Base-by-base conservation (phyloP, 768 basidiomycete genomes). In the Pulveroboletus ravenelii region DNA sequence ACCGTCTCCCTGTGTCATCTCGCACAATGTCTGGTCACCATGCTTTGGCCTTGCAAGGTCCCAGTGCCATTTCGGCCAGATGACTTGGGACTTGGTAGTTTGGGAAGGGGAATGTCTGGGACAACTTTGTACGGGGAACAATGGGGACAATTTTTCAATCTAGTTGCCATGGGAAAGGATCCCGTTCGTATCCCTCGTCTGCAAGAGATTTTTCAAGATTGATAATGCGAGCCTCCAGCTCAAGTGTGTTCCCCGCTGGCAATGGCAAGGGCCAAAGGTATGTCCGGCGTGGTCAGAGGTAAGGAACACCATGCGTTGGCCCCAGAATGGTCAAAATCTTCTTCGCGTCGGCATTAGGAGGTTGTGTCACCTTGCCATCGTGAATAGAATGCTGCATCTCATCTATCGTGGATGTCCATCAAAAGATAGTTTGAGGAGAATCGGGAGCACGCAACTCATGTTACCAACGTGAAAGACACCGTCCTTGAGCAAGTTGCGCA, bases 41-140 rank as follows among this genome's bases (percentile, higher is more conserved):
- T 84, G 85, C 70, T 79, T 86, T 3, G 85, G 89, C 59, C 76
- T 83, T 3, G 85, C 74, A 3, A 91, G 79, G 23, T 97, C 93
- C 89, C 87, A 93, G 63, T 90, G 98, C 96, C 96, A 98, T 64
- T 90, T 89, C 1, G 94, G 95, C 93, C 94, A 97, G n/a, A 74
- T 48, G 0, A 84, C 76, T 10, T 75, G 75, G n/a, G n/a, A n/a
- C n/a, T n/a, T n/a, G n/a, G n/a, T n/a, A n/a, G n/a, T n/a, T n/a
- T n/a, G n/a, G 18, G 60, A 48, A n/a, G 46, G 17, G 25, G 30
- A 46, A 18, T 23, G 44, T 17, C 20, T 18, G 36, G 17, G 46
- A 41, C n/a, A 45, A 18, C 30, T 46, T 46, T 17, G 39, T 15
- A 35, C 27, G 42, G 15, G 50, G 40, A 27, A 35, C 45, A n/a